phyloP scores from a whole-genome alignment of 2,329 filamentous ascomycete genomes.

The Fusarium solani-melongenae region DNA sequence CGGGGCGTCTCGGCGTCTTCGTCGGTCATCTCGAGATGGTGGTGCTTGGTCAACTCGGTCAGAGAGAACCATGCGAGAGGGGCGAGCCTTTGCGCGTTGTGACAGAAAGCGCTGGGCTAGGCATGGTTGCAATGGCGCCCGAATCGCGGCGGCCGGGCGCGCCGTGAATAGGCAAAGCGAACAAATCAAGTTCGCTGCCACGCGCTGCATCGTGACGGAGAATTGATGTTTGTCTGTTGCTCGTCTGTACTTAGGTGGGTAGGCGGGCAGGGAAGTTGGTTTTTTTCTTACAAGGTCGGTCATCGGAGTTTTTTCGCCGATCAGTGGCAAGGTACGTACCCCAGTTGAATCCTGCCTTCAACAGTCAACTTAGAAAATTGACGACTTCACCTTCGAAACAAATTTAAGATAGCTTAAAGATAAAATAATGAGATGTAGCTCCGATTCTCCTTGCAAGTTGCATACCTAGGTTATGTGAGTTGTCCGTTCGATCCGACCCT shows the following conservation, averaged over 20 bases:
- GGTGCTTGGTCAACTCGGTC: conserved; percentile 60
- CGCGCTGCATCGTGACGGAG: conserved; percentile 37
- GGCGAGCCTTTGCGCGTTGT: conserved; percentile 50
- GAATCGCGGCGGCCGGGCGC: conserved; percentile 21
- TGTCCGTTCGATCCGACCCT: background rate
- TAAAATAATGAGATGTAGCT: conserved; percentile 20
- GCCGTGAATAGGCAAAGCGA: conserved; percentile 36
- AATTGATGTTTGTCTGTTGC: background rate
- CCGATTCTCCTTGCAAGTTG: conserved; percentile 18
- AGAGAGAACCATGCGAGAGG: conserved; percentile 70
- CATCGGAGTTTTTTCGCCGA: conserved; percentile 36
- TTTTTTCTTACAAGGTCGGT: conserved; percentile 27
- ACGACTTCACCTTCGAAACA: background rate
- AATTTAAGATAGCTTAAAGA: background rate
- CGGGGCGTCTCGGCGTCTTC: conserved; percentile 51
- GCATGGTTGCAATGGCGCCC: conserved; percentile 46
- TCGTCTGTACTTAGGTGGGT: background rate
- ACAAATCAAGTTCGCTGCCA: conserved; percentile 37
- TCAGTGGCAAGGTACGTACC: conserved; percentile 1
- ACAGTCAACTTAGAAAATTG: background rate
- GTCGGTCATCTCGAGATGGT: conserved; percentile 48
- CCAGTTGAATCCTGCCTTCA: background rate
- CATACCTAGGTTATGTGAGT: conserved; percentile 17
- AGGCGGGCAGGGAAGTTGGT: background rate
- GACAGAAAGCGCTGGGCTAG: conserved; percentile 51